phyloP scores from a whole-genome alignment of 1,284 basidiomycete species.

The Sporisorium exsertum region DNA sequence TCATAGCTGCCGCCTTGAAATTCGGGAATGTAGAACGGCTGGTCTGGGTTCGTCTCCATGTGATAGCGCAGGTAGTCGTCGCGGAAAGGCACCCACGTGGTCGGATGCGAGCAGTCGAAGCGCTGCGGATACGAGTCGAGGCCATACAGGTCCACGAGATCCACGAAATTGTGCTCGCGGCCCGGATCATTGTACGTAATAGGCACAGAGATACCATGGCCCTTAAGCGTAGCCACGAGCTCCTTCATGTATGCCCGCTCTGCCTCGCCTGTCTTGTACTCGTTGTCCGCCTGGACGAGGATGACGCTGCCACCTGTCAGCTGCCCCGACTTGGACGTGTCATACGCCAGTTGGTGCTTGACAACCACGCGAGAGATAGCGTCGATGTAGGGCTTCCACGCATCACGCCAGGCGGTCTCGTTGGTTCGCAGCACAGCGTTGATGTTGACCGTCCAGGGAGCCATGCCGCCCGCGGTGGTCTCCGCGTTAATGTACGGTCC shows the following conservation, averaged over 20 bases:
- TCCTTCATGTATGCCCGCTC: constrained; percentile 61
- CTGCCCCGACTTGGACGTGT: constrained; percentile 5
- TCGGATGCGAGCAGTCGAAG: constrained; percentile 79
- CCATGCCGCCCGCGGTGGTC: constrained; percentile 79
- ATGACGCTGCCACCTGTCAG: constrained; percentile 50
- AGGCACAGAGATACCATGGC: constrained; percentile 47
- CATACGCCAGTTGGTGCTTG: constrained; percentile 76
- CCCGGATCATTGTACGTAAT: constrained; percentile 55
- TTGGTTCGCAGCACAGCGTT: constrained; percentile 77
- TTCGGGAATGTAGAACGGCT: constrained; percentile 78
- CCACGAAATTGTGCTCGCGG: constrained; percentile 55
- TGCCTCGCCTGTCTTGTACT: constrained; percentile 61
- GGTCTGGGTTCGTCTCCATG: constrained; percentile 72
- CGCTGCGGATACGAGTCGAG: constrained; percentile 76
- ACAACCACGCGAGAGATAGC: constrained; percentile 76
- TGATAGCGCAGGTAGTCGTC: constrained; percentile 53
- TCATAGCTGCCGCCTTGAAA: constrained; percentile 69
- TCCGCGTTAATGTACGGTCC: constrained; percentile 78
- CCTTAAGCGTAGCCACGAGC: constrained; percentile 42
- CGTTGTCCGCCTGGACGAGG: constrained; percentile 59
- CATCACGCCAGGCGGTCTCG: constrained; percentile 76
- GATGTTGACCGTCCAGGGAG: constrained; percentile 80
- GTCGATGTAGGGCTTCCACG: constrained; percentile 79
- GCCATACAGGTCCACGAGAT: constrained; percentile 74
- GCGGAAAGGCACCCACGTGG: constrained; percentile 72